Base-by-base conservation (phyloP, 768 basidiomycete species). In the Xerocomellus intermedius region DNA sequence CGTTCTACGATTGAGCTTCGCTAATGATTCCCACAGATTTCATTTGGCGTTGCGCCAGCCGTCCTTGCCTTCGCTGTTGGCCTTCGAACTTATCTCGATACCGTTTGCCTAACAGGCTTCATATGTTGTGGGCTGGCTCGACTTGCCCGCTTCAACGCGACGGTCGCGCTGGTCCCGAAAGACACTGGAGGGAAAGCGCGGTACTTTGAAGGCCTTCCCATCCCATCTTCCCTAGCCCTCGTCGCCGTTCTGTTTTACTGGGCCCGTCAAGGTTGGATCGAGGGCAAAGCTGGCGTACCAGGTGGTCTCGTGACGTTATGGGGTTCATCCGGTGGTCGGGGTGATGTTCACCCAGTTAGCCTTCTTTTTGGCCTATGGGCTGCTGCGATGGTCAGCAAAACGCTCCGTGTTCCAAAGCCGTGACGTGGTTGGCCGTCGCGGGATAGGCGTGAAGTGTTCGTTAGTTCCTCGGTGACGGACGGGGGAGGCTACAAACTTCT, bases 191-290 rank as follows among this genome's bases (percentile, higher is more conserved):
- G 97, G 54, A 98, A 98, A 70, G 80, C 90, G 16, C 86, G 87
- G 65, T 98, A 95, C 77, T 99, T 98, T 69, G 97, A 98, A 74
- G 97, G 97, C 6, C 82, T 99, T 21, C 97, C 97, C 24, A 98
- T 99, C 57, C 97, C 97, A 2, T 91, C 91, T 0, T 90, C 91
- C 12, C 80, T 99, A 43, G 81, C 67, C 12, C 79, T 99, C 52
- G 94, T 97, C 53, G 83, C 75, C 19, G 63, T 90, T 28, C 75
- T 98, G 71, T 86, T 87, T 30, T 89, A 83, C 64, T 96, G 91
- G 90, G 82, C 84, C 38, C 85, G 82, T 62, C 79, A 85, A 47
- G 94, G 91, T 13, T 94, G 90, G 91, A 86, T 93, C 58, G 86
- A 82, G 54, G 89, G 87, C 19, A 81, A 85, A 59, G 73, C 81